Conservation (phyloP, 106 monocot species). For the Dactylorhiza incarnata region DNA sequence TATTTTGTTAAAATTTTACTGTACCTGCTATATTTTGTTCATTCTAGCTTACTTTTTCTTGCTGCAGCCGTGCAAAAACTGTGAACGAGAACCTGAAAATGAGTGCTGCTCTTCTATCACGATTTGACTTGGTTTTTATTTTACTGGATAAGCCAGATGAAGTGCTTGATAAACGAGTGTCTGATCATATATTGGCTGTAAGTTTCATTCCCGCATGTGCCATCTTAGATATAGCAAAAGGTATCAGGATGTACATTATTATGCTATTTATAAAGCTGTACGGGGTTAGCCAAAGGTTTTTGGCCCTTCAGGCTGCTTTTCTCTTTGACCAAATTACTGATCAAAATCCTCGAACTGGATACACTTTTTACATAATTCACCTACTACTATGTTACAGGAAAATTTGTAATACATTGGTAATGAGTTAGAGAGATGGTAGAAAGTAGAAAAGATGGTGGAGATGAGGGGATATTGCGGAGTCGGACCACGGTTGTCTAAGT, state of each 20-base stretch:
- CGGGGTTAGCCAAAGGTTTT: not conserved
- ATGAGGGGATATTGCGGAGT: too few species aligned
- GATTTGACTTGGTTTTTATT: constrained; percentile 97
- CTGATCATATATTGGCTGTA: constrained; percentile 99
- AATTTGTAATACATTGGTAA: too few species aligned
- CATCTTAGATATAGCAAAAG: not conserved
- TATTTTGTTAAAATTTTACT: not conserved
- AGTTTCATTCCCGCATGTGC: constrained; percentile 18
- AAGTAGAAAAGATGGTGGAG: too few species aligned
- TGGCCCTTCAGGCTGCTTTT: not conserved
- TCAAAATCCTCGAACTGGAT: not conserved
- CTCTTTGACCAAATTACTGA: not conserved
- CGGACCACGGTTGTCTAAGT: too few species aligned
- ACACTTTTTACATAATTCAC: not conserved
- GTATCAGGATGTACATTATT: not conserved
- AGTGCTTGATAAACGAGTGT: constrained; percentile 83
- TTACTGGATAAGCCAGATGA: constrained; percentile 97
- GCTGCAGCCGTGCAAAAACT: constrained; percentile 92
- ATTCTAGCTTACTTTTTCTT: not conserved
- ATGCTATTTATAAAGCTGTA: not conserved
- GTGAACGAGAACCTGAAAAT: constrained; percentile 99
- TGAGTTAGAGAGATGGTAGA: too few species aligned
- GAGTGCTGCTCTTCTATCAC: constrained; percentile 89
- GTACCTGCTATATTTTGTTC: not conserved
- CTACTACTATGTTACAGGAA: not conserved